Percentiles rank a stretch among this genome's conserved stretches.
Conservation (phyloP, 139 green algal species). For the Diplosphaera chodatii region DNA sequence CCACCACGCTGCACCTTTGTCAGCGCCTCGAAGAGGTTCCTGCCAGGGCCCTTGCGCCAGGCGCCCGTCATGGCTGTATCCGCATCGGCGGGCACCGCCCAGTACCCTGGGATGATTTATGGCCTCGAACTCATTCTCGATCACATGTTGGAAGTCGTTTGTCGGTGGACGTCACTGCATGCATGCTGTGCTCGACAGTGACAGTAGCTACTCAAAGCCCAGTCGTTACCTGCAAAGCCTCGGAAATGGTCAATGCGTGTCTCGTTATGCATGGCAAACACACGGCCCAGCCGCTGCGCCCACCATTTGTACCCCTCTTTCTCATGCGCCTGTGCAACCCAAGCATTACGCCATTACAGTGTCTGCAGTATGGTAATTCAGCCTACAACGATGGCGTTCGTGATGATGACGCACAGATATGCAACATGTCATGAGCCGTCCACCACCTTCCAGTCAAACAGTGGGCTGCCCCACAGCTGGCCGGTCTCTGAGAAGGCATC, state of each 20-base stretch:
- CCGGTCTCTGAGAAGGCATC: slow-evolving; percentile 92
- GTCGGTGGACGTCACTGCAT: too few species aligned
- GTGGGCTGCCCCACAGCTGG: slow-evolving; percentile 94
- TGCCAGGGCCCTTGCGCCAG: slow-evolving; percentile 77
- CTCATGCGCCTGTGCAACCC: slow-evolving; percentile 56
- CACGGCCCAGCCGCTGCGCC: slow-evolving; percentile 70
- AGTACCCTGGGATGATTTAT: too few species aligned
- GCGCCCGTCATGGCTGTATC: slow-evolving; percentile 85
- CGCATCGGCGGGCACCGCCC: slow-evolving; percentile 67
- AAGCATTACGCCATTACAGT: too few species aligned
- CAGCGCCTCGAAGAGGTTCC: slow-evolving; percentile 71
- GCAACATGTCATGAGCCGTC: too few species aligned
- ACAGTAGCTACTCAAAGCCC: too few species aligned
- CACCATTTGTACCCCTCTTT: slow-evolving; percentile 84
- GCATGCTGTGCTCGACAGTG: too few species aligned
- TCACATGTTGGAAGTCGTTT: too few species aligned
- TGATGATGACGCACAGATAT: too few species aligned
- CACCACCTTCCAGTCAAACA: slow-evolving; percentile 87
- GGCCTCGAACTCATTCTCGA: too few species aligned
- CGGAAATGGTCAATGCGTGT: slow-evolving; percentile 97
- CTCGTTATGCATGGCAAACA: slow-evolving; percentile 90
- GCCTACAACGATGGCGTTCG: too few species aligned
- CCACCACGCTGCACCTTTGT: slow-evolving; percentile 26
- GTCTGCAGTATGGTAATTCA: too few species aligned
- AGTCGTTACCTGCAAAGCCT: slow-evolving; percentile 69